Evolutionary conservation across 352 stramenopile genomes (phyloP).

Genomic region (Phytopythium litorale): DNA sequence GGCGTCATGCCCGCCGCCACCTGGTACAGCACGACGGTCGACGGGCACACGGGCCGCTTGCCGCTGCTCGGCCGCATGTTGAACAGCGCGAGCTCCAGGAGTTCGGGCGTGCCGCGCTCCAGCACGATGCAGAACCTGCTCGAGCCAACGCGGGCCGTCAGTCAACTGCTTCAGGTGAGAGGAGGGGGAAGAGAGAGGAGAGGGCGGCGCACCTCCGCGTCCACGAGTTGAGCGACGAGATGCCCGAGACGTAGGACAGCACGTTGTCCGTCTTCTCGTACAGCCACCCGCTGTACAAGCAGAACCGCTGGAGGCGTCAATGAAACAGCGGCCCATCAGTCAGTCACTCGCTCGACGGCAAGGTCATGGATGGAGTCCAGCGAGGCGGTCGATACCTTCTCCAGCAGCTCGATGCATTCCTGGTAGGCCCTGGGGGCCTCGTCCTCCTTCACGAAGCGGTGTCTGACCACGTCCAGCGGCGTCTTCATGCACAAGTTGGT

Average conservation of each 20-base stretch:
- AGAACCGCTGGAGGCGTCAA: conserved; percentile 33
- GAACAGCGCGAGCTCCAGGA: conserved; percentile 75
- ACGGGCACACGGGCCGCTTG: conserved; percentile 47
- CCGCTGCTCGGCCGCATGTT: conserved; percentile 35
- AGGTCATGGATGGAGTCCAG: neutral
- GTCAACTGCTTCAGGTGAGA: neutral
- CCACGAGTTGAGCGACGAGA: conserved; percentile 65
- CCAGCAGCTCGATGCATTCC: conserved; percentile 52
- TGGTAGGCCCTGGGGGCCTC: conserved; percentile 26
- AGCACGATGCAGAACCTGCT: conserved; percentile 62
- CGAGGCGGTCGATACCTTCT: conserved; percentile 26
- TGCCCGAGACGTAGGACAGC: conserved; percentile 48
- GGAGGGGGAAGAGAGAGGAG: neutral
- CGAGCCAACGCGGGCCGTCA: neutral
- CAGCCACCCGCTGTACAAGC: conserved; percentile 55
- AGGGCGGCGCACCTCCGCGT: conserved; percentile 17
- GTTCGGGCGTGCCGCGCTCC: conserved; percentile 44
- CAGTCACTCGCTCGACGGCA: neutral
- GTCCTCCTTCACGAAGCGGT: conserved; percentile 22
- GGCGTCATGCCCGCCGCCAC: conserved; percentile 40
- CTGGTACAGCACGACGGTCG: conserved; percentile 57
- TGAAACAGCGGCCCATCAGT: conserved; percentile 6
- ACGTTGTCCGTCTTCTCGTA: conserved; percentile 65
- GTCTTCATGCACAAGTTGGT: conserved; percentile 44
- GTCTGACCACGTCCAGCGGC: conserved; percentile 37